phyloP scores from a whole-genome alignment of 2,329 filamentous ascomycete genomes.

The Diaporthe vexans region DNA sequence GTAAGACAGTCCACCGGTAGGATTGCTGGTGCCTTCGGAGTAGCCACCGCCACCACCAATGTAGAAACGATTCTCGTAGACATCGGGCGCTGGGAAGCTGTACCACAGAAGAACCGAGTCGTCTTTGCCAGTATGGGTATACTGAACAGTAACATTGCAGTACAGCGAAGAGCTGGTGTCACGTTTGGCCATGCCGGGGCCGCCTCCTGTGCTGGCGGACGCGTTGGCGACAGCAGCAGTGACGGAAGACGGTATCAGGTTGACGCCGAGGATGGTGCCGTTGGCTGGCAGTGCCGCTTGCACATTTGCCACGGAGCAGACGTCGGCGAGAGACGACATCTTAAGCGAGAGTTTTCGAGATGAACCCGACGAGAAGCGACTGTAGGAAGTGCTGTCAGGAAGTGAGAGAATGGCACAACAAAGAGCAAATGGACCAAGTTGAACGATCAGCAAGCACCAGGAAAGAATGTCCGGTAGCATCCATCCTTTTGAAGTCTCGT shows the following conservation, averaged over 20 bases:
- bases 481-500: constrained; percentile 14
- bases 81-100: constrained; percentile 51
- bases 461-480: not conserved
- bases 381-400: not conserved
- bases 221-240: constrained; percentile 57
- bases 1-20: constrained; percentile 57
- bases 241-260: constrained; percentile 56
- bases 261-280: constrained; percentile 57
- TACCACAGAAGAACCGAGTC: constrained; percentile 53
- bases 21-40: constrained; percentile 50
- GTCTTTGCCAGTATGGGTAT: constrained; percentile 51
- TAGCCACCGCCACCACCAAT: constrained; percentile 60
- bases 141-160: constrained; percentile 55
- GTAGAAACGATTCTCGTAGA: constrained; percentile 61
- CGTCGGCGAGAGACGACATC: constrained; percentile 52
- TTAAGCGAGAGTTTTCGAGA: constrained; percentile 6
- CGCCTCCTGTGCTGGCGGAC: constrained; percentile 41
- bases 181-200: constrained; percentile 41
- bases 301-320: constrained; percentile 60
- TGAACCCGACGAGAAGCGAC: not conserved
- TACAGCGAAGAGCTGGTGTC: constrained; percentile 49
- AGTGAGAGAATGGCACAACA: not conserved
- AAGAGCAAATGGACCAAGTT: not conserved
- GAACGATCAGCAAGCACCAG: not conserved
- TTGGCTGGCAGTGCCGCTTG: constrained; percentile 57